Percentiles rank a stretch among this genome's conserved stretches.
phyloP scores from a whole-genome alignment of 805 yeast species.

The Hanseniaspora singularis region DNA sequence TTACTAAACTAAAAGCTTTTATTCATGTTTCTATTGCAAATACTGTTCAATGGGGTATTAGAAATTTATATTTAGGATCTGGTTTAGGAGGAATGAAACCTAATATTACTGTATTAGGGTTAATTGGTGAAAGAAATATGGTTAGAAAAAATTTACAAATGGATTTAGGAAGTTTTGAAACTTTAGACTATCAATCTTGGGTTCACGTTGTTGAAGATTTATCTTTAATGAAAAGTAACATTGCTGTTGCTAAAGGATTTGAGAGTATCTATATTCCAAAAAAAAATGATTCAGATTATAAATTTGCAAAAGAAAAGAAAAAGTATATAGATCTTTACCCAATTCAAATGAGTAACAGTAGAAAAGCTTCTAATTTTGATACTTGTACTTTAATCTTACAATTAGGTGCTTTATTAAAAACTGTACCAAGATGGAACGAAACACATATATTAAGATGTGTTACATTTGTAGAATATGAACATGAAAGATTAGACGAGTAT shows the following conservation, averaged over 20 bases:
- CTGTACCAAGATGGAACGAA: conserved; percentile 86
- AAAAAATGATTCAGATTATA: conserved; percentile 25
- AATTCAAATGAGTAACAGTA: conserved; percentile 86
- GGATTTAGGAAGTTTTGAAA: conserved; percentile 60
- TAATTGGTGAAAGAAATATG: conserved; percentile 23
- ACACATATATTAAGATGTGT: conserved; percentile 68
- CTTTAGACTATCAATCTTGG: conserved; percentile 68
- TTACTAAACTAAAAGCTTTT: conserved; percentile 75
- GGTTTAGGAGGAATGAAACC: conserved; percentile 99
- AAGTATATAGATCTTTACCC: conserved; percentile 83
- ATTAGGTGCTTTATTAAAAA: conserved; percentile 80
- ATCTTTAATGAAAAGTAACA: conserved; percentile 74
- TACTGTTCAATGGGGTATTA: conserved; percentile 82
- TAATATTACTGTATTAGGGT: conserved; percentile 84
- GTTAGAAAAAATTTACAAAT: conserved; percentile 23
- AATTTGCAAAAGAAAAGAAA: conserved; percentile 21
- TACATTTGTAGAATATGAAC: conserved; percentile 70
- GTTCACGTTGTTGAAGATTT: conserved; percentile 85
- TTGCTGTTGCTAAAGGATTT: conserved; percentile 89
- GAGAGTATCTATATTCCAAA: conserved; percentile 52
- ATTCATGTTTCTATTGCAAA: conserved; percentile 87
- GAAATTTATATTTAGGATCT: conserved; percentile 82
- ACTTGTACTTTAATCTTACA: conserved; percentile 90
- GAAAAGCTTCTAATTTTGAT: conserved; percentile 81
- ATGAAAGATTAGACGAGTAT: conserved; percentile 61